phyloP scores from a whole-genome alignment of 352 stramenopile genomes.

The Globisporangium nagaii region DNA sequence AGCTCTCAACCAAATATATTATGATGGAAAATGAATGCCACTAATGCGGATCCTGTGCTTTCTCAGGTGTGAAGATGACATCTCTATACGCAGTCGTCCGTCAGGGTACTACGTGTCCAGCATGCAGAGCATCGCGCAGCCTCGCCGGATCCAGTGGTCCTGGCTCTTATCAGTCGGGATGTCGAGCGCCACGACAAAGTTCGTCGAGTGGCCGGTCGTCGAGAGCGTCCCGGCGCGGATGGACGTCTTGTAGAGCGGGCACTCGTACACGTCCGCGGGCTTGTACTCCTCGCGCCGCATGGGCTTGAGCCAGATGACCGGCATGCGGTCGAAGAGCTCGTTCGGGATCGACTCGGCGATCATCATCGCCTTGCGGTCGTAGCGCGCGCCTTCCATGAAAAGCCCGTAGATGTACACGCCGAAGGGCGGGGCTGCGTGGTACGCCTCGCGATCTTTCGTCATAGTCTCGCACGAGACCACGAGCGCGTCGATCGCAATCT shows the following conservation, averaged over 20 bases:
- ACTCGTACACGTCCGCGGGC: conserved; percentile 80
- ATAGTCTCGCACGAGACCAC: conserved; percentile 81
- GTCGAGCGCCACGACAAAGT: conserved; percentile 89
- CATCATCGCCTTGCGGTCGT: conserved; percentile 61
- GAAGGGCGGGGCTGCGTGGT: conserved; percentile 48
- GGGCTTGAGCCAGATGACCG: conserved; percentile 89
- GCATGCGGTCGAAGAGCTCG: conserved; percentile 89
- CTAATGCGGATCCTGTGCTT: neutral
- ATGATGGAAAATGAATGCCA: neutral
- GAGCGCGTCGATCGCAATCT: conserved; percentile 91
- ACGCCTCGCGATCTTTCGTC: conserved; percentile 66
- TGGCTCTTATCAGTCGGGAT: conserved; percentile 78
- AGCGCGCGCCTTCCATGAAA: conserved; percentile 93
- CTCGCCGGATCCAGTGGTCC: conserved; percentile 92
- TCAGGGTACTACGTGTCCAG: conserved; percentile 90
- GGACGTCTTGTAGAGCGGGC: conserved; percentile 93
- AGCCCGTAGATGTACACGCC: conserved; percentile 94
- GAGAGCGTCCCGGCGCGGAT: conserved; percentile 87
- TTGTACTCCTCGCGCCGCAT: conserved; percentile 76
- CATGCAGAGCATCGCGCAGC: conserved; percentile 93
- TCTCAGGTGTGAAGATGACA: neutral
- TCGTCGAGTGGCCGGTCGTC: conserved; percentile 92
- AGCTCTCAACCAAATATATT: no score
- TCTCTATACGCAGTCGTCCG: conserved; percentile 4
- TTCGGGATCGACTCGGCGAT: conserved; percentile 88